Base-by-base conservation (phyloP, 2,329 filamentous ascomycete genomes). In the Fusarium tanahbumbuense region DNA sequence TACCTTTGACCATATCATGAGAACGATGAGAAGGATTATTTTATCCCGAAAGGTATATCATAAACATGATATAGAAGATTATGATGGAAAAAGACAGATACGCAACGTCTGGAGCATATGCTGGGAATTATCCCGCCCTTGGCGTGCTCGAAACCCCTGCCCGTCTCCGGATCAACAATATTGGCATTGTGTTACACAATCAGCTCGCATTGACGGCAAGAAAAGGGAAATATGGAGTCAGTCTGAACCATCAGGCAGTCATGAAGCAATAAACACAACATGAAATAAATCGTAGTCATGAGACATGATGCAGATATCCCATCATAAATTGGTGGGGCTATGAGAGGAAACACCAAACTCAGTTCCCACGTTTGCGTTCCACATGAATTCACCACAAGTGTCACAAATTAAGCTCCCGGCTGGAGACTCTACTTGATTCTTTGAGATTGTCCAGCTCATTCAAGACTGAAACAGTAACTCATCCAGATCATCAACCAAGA, bases 371-470 rank as follows among this genome's bases (percentile, higher is more conserved):
- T 37, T 37, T 37, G 34, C 34, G 18, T 37, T n/a, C 6, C 7
- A 18, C 10, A n/a, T 11, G 34, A 4, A 37, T 6, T 37, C 18
- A 37, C 18, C 22, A 22, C 22, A 22, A 22, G 22, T 22, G 22
- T 37, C 5, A 37, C 18, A 37, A 5, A 9, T n/a, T 4, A n/a
- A 6, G 9, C 18, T 7, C 5, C 34, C 18, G 18, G 11, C 34
- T 37, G 34, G 16, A 10, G 2, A 9, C 5, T 11, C 4, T n/a
- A 7, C 3, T 12, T 4, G 4, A 7, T 37, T 6, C 9, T 37
- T 3, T 34, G 5, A 6, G 3, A n/a, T 2, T 37, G 9, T 9
- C 32, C 3, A n/a, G 0, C n/a, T 4, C 3, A n/a, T 11, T 5
- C 18, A 5, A n/a, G 34, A 37, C 34, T n/a, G 18, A 7, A 11